Conservation (phyloP, 305 asterid genomes). For the Fraxinus xanthoxyloides region DNA sequence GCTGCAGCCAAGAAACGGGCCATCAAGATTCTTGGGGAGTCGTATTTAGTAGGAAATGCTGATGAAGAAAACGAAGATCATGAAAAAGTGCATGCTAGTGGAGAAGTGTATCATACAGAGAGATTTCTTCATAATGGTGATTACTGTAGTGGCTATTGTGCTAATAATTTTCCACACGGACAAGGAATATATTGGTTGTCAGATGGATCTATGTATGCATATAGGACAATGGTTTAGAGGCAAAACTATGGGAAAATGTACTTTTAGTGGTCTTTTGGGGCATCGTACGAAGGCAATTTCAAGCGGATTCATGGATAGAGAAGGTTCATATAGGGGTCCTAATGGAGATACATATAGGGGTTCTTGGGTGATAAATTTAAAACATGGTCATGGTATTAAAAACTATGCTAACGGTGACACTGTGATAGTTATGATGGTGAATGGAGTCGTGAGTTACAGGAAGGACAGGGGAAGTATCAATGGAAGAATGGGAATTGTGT, state of each 20-base stretch:
- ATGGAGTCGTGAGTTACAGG: conserved; percentile 63
- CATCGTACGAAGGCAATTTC: conserved; percentile 69
- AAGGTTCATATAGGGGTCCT: conserved; percentile 57
- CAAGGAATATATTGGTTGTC: conserved; percentile 88
- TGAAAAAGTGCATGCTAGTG: conserved; percentile 48
- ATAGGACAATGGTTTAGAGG: conserved; percentile 66
- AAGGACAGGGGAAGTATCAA: conserved; percentile 55
- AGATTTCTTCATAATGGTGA: conserved; percentile 85
- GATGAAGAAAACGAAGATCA: conserved; percentile 34
- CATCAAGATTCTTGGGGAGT: conserved; percentile 68
- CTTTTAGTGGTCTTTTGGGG: conserved; percentile 72
- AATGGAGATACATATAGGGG: conserved; percentile 54
- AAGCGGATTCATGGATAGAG: conserved; percentile 83
- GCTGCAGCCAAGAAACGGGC: conserved; percentile 94
- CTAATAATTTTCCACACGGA: conserved; percentile 70
- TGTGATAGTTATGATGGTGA: conserved; percentile 50
- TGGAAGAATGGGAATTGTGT: conserved; percentile 55
- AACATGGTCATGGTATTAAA: conserved; percentile 55
- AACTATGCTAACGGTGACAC: conserved; percentile 51
- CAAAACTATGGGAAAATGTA: conserved; percentile 57
- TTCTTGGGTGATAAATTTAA: conserved; percentile 67
- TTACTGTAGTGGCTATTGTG: conserved; percentile 79
- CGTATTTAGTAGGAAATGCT: conserved; percentile 37
- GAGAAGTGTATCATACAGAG: conserved; percentile 77
- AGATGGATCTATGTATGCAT: conserved; percentile 66